These are phyloP conservation scores for Cyberlindnera mississippiensis DNA, from an alignment of 805 yeast genomes.

Conservation along the genomic window DNA sequence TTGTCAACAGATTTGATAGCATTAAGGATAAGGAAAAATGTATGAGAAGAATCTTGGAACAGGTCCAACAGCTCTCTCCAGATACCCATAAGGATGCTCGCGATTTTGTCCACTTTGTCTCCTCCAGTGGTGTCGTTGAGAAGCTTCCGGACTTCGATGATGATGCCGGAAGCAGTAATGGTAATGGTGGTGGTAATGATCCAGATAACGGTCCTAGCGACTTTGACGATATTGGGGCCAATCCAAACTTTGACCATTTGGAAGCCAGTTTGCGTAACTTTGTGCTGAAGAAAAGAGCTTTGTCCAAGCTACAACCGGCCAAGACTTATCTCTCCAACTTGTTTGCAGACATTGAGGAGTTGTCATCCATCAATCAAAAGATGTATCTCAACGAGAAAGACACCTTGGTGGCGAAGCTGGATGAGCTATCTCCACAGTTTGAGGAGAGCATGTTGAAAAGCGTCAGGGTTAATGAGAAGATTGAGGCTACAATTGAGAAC, in stretches of 20 bases:
- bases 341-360: conserved; percentile 55
- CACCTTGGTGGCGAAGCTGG: conserved; percentile 45
- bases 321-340: conserved; percentile 77
- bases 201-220: conserved; percentile 20
- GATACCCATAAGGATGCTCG: conserved; percentile 82
- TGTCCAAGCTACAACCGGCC: conserved; percentile 89
- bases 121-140: conserved; percentile 49
- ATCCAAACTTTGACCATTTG: conserved; percentile 73
- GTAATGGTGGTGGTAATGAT: conserved; percentile 35
- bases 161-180: conserved; percentile 31
- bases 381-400: conserved; percentile 48
- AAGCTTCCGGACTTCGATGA: conserved; percentile 34
- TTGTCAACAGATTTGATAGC: conserved; percentile 87
- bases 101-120: conserved; percentile 93
- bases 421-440: conserved; percentile 59
- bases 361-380: conserved; percentile 62
- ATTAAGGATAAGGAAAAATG: conserved; percentile 81
- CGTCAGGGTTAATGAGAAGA: conserved; percentile 48
- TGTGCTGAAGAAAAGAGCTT: conserved; percentile 81
- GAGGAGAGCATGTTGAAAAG: conserved; percentile 51
- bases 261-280: conserved; percentile 85
- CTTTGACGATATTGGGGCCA: conserved; percentile 25
- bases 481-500: conserved; percentile 61
- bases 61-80: conserved; percentile 81
- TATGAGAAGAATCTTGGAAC: conserved; percentile 70